phyloP scores from a whole-genome alignment of 495 filamentous ascomycete genomes.

The Aspergillus ellipticus region DNA sequence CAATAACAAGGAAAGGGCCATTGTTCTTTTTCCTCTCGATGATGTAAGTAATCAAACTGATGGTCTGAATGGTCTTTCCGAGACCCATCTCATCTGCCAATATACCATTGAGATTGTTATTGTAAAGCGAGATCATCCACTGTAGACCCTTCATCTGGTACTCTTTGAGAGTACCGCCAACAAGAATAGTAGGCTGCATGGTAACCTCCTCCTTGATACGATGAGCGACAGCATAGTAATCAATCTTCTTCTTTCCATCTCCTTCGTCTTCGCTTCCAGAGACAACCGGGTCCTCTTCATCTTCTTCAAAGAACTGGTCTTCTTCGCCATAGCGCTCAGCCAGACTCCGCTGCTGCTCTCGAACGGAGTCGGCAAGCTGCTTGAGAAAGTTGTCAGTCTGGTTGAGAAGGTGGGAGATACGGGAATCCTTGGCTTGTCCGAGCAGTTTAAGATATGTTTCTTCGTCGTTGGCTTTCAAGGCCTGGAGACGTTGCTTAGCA shows the following conservation, averaged over 20 bases:
- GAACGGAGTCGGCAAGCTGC: slow-evolving; percentile 89
- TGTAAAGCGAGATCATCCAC: slow-evolving; percentile 99
- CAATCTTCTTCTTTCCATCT: slow-evolving; percentile 68
- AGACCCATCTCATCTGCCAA: slow-evolving; percentile 99
- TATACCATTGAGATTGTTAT: slow-evolving; percentile 99
- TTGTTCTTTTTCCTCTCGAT: slow-evolving; percentile 93
- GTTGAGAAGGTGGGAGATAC: slow-evolving; percentile 92
- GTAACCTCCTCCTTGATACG: slow-evolving; percentile 88
- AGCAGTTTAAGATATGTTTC: slow-evolving; percentile 96
- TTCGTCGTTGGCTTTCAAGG: slow-evolving; percentile 97
- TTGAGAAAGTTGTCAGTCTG: slow-evolving; percentile 97
- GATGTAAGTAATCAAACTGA: slow-evolving; percentile 93
- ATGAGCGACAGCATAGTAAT: slow-evolving; percentile 98
- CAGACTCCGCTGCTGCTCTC: slow-evolving; percentile 81
- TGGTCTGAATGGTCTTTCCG: slow-evolving; percentile 98
- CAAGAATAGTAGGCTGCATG: slow-evolving; percentile 75
- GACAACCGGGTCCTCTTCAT: slow-evolving; percentile 62
- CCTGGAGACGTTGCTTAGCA: slow-evolving; percentile 98
- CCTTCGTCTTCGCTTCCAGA: slow-evolving; percentile 70
- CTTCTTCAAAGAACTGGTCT: slow-evolving; percentile 54
- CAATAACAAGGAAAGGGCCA: slow-evolving; percentile 93
- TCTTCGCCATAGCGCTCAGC: slow-evolving; percentile 73
- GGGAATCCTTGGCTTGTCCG: slow-evolving; percentile 96
- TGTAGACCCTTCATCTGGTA: slow-evolving; percentile 98
- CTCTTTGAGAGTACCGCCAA: slow-evolving; percentile 90